phyloP scores from a whole-genome alignment of 768 basidiomycete species.

The Porpolomopsis calyptriformis region DNA sequence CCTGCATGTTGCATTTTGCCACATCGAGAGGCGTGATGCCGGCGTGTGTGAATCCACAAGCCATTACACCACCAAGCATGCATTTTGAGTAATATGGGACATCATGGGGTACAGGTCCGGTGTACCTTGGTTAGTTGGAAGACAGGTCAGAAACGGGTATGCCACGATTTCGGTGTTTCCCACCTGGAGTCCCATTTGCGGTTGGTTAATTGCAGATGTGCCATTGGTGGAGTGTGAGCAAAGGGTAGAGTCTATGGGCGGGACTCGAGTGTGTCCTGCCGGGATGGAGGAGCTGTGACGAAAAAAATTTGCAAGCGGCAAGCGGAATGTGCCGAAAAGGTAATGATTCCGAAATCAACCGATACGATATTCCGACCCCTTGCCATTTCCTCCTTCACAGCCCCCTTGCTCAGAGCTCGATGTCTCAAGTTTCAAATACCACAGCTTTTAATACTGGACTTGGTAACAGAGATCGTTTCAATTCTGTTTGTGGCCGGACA shows the following conservation, averaged over 20 bases:
- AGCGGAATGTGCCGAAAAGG: neutral
- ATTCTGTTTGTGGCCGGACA: no score
- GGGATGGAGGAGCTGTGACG: no score
- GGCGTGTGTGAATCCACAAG: conserved; percentile 82
- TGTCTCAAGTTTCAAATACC: no score
- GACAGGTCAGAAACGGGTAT: neutral
- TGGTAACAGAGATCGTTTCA: no score
- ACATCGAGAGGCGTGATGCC: conserved; percentile 83
- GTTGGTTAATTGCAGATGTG: conserved; percentile 29
- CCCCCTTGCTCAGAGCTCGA: no score
- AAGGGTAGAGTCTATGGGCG: no score
- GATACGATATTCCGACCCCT: neutral
- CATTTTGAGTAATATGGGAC: conserved; percentile 70
- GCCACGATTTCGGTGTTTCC: conserved; percentile 1
- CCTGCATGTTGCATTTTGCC: conserved; percentile 91
- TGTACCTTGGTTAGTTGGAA: conserved; percentile 31
- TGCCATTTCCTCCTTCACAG: neutral
- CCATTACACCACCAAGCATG: conserved; percentile 79
- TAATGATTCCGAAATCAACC: neutral
- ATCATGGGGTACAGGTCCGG: conserved; percentile 71
- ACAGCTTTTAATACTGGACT: no score
- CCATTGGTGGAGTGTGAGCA: conserved; percentile 29
- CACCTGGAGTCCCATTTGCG: conserved; percentile 74
- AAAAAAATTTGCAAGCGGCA: neutral
- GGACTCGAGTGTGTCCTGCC: no score